Conservation (phyloP, 768 basidiomycete species). For the Lentinula edodes region DNA sequence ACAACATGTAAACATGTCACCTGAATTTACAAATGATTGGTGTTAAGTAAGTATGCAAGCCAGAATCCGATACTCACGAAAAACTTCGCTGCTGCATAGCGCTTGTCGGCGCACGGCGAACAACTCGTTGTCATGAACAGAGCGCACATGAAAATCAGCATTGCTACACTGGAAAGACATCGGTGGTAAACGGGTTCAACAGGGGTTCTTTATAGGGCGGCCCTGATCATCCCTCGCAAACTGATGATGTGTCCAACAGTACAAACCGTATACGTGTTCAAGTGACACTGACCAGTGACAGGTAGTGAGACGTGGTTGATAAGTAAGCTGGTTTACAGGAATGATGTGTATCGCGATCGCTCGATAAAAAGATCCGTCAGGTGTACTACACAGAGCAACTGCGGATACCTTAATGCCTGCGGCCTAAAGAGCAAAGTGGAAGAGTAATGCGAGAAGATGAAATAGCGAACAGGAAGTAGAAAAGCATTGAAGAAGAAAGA, state of each 20-base stretch:
- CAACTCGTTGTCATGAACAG: constrained; percentile 41
- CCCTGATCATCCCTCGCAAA: not conserved
- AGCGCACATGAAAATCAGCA: constrained; percentile 53
- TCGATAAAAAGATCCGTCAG: not conserved
- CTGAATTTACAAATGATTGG: constrained; percentile 24
- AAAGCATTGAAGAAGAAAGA: constrained; percentile 25
- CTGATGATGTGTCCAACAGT: not conserved
- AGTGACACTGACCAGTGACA: constrained; percentile 10
- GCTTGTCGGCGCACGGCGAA: constrained; percentile 47
- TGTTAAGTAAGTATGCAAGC: not conserved
- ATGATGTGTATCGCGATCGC: constrained; percentile 2
- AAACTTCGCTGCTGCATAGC: constrained; percentile 54
- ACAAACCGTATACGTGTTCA: constrained; percentile 1
- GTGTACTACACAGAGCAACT: not conserved
- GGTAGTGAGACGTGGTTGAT: constrained; percentile 8
- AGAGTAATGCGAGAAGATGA: constrained; percentile 1
- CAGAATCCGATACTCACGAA: constrained; percentile 37
- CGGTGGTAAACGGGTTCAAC: constrained; percentile 6
- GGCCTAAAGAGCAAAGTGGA: constrained; percentile 1
- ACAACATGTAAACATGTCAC: constrained; percentile 65
- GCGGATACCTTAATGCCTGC: not conserved
- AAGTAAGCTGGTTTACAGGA: constrained; percentile 3
- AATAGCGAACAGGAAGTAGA: constrained; percentile 16
- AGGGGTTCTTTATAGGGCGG: not conserved
- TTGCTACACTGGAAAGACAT: constrained; percentile 37